A percentile compares a stretch with the other conserved stretches of the same genome.
Conservation (phyloP, 306 rosid species). For the Myrica gale region DNA sequence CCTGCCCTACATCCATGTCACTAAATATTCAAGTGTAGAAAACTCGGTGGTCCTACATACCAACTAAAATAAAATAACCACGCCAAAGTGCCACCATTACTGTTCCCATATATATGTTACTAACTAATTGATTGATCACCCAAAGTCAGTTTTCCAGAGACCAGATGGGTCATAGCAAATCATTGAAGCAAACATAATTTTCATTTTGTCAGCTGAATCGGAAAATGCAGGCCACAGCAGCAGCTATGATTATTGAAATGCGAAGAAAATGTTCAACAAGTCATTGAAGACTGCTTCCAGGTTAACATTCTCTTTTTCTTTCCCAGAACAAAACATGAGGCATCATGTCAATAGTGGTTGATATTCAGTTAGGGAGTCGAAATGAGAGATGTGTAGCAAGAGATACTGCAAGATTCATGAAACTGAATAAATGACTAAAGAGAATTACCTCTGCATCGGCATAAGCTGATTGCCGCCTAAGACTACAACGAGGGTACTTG, state of each 20-base stretch:
- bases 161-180: neutral
- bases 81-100: neutral
- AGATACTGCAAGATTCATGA: neutral
- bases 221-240: neutral
- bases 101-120: neutral
- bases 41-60: neutral
- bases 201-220: neutral
- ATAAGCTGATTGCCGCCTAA: conserved; percentile 76
- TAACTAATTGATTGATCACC: too few relatives aligned
- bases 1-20: conserved; percentile 99
- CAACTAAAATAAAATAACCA: conserved; percentile 22
- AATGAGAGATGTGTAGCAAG: neutral
- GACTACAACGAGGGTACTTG: conserved; percentile 85
- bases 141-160: neutral
- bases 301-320: neutral
- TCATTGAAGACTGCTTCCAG: neutral
- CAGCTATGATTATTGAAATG: neutral
- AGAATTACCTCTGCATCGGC: conserved; percentile 89
- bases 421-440: neutral
- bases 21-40: conserved; percentile 57
- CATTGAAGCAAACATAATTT: neutral
- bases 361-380: neutral
- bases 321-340: neutral
- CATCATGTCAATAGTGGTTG: neutral
- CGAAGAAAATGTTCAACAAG: neutral